phyloP scores from a whole-genome alignment of 2,329 filamentous ascomycete genomes.

The Calonectria pseudoreteaudii region DNA sequence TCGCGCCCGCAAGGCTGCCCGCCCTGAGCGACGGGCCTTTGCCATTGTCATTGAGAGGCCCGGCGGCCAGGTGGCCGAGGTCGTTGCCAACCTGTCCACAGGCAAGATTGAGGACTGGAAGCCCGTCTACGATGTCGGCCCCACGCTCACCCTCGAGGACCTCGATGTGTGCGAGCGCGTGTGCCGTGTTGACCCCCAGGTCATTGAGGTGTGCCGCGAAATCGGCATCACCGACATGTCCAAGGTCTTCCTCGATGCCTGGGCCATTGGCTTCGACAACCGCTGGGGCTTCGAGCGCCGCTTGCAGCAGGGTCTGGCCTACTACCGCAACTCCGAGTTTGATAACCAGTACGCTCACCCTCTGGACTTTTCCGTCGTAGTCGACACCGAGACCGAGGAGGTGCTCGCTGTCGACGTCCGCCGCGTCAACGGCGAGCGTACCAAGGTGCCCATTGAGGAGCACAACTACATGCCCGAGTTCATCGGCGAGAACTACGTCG shows the following conservation, averaged over 20 bases:
- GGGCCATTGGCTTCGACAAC: constrained; percentile 87
- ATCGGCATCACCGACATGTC: constrained; percentile 84
- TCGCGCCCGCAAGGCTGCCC: constrained; percentile 60
- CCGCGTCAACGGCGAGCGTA: constrained; percentile 58
- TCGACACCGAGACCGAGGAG: constrained; percentile 61
- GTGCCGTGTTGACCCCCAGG: constrained; percentile 75
- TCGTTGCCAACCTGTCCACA: constrained; percentile 62
- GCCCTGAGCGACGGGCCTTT: constrained; percentile 62
- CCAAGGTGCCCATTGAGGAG: constrained; percentile 55
- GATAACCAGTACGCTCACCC: constrained; percentile 74
- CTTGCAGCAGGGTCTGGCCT: constrained; percentile 85
- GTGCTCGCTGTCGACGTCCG: constrained; percentile 58
- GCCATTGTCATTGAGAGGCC: constrained; percentile 60
- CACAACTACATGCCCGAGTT: constrained; percentile 54
- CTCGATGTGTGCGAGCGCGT: constrained; percentile 79
- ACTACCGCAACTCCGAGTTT: constrained; percentile 79
- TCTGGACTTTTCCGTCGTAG: constrained; percentile 60
- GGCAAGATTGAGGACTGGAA: constrained; percentile 58
- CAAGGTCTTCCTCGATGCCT: constrained; percentile 86
- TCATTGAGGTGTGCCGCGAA: constrained; percentile 81
- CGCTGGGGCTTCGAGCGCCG: constrained; percentile 79
- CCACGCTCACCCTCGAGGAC: constrained; percentile 80
- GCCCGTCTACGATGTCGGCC: constrained; percentile 58
- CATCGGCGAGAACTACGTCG: constrained; percentile 49
- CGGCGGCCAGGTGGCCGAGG: constrained; percentile 57